A percentile compares a stretch with the other conserved stretches of the same genome.
Evolutionary conservation across 116 monocot species (phyloP).

Genomic region (Zostera marina): DNA sequence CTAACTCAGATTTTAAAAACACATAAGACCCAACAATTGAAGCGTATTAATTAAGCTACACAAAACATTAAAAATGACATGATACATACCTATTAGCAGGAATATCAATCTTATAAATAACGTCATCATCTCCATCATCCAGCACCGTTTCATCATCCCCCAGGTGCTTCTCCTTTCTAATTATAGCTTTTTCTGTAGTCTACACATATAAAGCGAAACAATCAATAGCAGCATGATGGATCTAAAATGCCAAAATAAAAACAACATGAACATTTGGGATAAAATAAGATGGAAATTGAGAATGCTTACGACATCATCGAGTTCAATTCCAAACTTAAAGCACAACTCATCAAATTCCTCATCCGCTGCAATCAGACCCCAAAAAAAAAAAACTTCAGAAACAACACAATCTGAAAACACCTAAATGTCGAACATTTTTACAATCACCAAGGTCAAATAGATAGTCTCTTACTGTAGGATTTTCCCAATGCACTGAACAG

Average conservation of each 20-base stretch:
- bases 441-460: no score
- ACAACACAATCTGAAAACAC: not conserved
- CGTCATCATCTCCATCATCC: slow-evolving; percentile 37
- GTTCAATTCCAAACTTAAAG: slow-evolving; percentile 91
- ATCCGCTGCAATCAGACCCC: slow-evolving; percentile 30
- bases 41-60: not conserved
- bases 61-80: not conserved
- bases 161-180: slow-evolving; percentile 83
- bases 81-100: slow-evolving; percentile 64
- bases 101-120: slow-evolving; percentile 92
- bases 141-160: slow-evolving; percentile 16
- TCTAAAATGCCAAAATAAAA: no score
- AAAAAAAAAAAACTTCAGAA: not conserved
- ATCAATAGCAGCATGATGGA: no score
- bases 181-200: slow-evolving; percentile 88
- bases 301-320: slow-evolving; percentile 75
- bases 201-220: not conserved
- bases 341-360: slow-evolving; percentile 87
- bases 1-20: no score
- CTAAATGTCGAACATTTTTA: not conserved
- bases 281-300: not conserved
- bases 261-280: not conserved
- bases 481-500: slow-evolving; percentile 61
- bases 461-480: slow-evolving; percentile 35
- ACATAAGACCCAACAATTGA: no score